These are phyloP conservation scores for Juncus effusus DNA, from an alignment of 176 grass and related monocot species.

Conservation along the genomic window DNA sequence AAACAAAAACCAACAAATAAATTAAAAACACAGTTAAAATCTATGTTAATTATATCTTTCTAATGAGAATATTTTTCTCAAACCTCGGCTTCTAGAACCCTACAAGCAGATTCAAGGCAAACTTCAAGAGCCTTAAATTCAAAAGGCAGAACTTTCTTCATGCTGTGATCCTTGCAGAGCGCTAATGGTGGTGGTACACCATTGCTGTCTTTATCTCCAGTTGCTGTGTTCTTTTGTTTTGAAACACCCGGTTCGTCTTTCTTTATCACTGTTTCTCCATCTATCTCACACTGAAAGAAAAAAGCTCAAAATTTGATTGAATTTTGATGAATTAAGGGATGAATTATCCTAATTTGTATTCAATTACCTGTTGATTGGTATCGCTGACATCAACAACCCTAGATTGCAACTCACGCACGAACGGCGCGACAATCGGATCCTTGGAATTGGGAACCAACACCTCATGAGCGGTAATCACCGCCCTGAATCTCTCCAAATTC, in stretches of 20 bases:
- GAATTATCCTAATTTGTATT: neutral
- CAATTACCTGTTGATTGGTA: conserved; percentile 22
- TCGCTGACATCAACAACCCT: conserved; percentile 42
- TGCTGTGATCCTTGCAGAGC: conserved; percentile 49
- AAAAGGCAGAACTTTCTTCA: conserved; percentile 68
- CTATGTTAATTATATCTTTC: too few species aligned
- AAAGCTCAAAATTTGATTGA: neutral
- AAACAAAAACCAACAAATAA: conserved; percentile 16
- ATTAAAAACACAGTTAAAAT: neutral
- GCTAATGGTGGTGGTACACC: conserved; percentile 37
- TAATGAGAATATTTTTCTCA: too few species aligned
- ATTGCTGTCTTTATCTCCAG: conserved; percentile 38
- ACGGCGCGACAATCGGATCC: conserved; percentile 44
- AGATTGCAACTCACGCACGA: conserved; percentile 56
- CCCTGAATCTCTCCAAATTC: conserved; percentile 79
- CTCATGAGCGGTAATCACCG: conserved; percentile 65
- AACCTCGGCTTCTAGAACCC: conserved; percentile 89
- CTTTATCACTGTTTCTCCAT: conserved; percentile 43
- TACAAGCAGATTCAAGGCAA: conserved; percentile 93
- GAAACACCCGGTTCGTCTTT: conserved; percentile 41
- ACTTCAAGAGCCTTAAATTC: conserved; percentile 94
- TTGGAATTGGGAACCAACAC: conserved; percentile 55
- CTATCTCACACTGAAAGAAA: conserved; percentile 47
- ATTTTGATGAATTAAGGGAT: neutral
- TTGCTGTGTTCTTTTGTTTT: conserved; percentile 34